phyloP scores from a whole-genome alignment of 352 stramenopile genomes.

The Phytophthora quininea region DNA sequence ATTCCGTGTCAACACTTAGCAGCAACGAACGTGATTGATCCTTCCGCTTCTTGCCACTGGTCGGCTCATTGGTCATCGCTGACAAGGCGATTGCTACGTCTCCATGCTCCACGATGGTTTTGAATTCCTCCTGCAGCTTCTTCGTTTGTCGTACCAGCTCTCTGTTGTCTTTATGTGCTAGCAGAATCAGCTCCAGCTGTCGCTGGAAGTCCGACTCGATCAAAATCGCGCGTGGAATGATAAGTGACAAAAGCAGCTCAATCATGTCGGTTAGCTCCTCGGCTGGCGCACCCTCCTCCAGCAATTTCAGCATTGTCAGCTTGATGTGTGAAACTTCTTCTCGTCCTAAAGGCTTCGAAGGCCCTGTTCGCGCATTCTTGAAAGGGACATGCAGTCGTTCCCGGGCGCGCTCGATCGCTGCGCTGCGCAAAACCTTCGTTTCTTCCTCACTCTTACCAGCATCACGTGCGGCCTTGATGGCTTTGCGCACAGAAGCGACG shows the following conservation, averaged over 20 bases:
- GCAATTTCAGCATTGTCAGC: conserved; percentile 83
- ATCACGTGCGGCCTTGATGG: conserved; percentile 77
- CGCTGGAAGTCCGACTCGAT: conserved; percentile 76
- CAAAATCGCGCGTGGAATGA: conserved; percentile 76
- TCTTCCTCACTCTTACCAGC: conserved; percentile 81
- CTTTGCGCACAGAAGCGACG: conserved; percentile 83
- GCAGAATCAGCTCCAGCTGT: conserved; percentile 77
- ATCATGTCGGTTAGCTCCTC: conserved; percentile 85
- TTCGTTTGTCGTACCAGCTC: conserved; percentile 84
- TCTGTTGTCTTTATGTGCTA: conserved; percentile 88
- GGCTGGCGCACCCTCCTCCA: conserved; percentile 81
- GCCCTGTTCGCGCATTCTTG: conserved; percentile 75
- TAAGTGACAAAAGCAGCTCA: conserved; percentile 79
- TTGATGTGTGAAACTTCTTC: conserved; percentile 87
- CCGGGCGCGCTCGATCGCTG: conserved; percentile 75
- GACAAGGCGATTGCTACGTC: conserved; percentile 34
- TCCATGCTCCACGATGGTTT: conserved; percentile 68
- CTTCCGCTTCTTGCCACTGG: conserved; percentile 46
- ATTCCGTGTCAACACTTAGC: conserved; percentile 62
- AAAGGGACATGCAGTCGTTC: conserved; percentile 82
- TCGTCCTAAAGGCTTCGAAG: conserved; percentile 80
- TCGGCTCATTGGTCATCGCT: conserved; percentile 30
- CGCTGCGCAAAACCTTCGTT: conserved; percentile 66
- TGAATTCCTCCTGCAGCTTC: conserved; percentile 81
- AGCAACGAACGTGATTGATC: conserved; percentile 53